phyloP scores from a whole-genome alignment of 2,329 filamentous ascomycete genomes.

The Pseudogymnoascus sp. region DNA sequence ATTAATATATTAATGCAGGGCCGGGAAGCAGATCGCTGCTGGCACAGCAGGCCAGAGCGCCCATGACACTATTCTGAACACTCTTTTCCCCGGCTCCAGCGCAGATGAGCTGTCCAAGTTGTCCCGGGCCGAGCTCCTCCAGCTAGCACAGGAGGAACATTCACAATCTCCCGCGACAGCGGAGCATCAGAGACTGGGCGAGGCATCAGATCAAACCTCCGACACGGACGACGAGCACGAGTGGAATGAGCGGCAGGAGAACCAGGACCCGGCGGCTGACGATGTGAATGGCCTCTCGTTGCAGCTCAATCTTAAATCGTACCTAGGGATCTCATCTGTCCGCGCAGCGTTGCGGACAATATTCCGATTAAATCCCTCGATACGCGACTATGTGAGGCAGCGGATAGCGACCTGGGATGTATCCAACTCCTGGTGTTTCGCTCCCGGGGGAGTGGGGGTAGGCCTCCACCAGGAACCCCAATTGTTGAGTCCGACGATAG shows the following conservation, averaged over 20 bases:
- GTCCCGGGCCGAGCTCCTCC: neutral
- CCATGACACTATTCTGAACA: slow-evolving; percentile 2
- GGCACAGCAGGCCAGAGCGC: neutral
- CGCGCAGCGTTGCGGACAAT: slow-evolving; percentile 8
- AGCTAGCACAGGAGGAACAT: neutral
- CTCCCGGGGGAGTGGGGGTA: neutral
- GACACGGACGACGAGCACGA: slow-evolving; percentile 3
- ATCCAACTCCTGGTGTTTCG: neutral
- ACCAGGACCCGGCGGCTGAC: neutral
- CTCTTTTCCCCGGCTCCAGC: slow-evolving; percentile 8
- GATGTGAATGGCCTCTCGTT: neutral
- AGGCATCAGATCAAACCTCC: slow-evolving; percentile 1
- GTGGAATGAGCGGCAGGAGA: slow-evolving; percentile 5
- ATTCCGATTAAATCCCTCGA: neutral
- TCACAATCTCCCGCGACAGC: neutral
- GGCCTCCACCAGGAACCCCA: neutral
- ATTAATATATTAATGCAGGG: slow-evolving; percentile 10
- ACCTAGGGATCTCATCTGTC: slow-evolving; percentile 2
- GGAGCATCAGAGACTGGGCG: neutral
- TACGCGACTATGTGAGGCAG: neutral
- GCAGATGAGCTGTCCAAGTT: neutral
- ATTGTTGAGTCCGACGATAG: neutral
- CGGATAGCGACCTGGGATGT: slow-evolving; percentile 2
- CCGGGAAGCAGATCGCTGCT: neutral
- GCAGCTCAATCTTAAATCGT: neutral